phyloP scores from a whole-genome alignment of 2,329 filamentous ascomycete species.

The Scytalidium sp. region DNA sequence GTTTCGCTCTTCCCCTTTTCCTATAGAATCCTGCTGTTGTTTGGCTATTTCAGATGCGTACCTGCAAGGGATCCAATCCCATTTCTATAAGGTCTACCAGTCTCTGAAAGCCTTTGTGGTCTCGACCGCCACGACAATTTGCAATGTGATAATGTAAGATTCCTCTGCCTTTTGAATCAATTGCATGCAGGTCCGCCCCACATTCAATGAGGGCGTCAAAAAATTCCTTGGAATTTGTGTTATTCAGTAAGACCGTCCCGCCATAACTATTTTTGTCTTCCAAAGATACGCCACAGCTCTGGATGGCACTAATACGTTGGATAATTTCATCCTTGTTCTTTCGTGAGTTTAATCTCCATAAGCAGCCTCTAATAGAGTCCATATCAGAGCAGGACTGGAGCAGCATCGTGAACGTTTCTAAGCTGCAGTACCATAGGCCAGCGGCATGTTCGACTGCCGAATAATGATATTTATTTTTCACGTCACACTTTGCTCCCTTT shows the following conservation, averaged over 20 bases:
- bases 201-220: conserved; percentile 3
- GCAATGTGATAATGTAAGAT: conserved; percentile 1
- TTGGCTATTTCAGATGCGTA: background rate
- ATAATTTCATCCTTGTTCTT: conserved; percentile 3
- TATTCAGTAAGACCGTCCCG: conserved; percentile 1
- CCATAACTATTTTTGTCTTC: conserved; percentile 1
- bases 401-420: conserved; percentile 7
- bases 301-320: conserved; percentile 3
- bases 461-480: conserved; percentile 4
- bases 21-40: background rate
- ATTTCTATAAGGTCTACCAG: conserved; percentile 1
- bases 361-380: conserved; percentile 2
- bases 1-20: too few relatives aligned
- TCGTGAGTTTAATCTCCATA: conserved; percentile 5
- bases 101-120: background rate
- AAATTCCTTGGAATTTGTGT: background rate
- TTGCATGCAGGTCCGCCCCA: background rate
- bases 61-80: conserved; percentile 4
- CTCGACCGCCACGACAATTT: background rate
- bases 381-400: conserved; percentile 6
- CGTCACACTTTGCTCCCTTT: conserved; percentile 4
- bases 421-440: background rate
- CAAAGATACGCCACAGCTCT: conserved; percentile 3
- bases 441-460: conserved; percentile 7
- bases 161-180: conserved; percentile 5